These are phyloP conservation scores for Megacollybia marginata DNA, from an alignment of 768 basidiomycete species.

Conservation along the genomic window DNA sequence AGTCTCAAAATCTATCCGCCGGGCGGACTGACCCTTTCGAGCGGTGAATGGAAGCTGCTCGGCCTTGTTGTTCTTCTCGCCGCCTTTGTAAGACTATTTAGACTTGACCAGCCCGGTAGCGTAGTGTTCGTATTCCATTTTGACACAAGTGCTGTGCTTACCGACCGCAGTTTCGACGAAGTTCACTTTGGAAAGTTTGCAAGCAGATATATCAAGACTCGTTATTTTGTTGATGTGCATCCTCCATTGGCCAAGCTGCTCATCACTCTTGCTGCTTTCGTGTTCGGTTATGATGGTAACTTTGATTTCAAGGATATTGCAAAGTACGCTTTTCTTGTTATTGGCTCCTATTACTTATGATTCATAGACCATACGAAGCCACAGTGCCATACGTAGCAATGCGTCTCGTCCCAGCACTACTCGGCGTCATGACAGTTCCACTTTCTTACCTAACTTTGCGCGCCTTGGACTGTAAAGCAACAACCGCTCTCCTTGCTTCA, in stretches of 20 bases:
- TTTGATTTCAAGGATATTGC: conserved; percentile 98
- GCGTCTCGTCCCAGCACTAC: conserved; percentile 88
- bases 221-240: conserved; percentile 93
- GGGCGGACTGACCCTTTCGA: conserved; percentile 59
- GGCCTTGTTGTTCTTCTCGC: conserved; percentile 62
- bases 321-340: conserved; percentile 52
- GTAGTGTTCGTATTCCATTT: conserved; percentile 68
- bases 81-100: conserved; percentile 74
- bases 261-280: conserved; percentile 83
- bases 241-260: conserved; percentile 94
- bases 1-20: conserved; percentile 32
- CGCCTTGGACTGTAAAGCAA: conserved; percentile 84
- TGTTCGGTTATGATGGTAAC: conserved; percentile 84
- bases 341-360: not conserved
- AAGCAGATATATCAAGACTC: conserved; percentile 85
- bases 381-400: conserved; percentile 89
- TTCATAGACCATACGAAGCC: conserved; percentile 63
- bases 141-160: conserved; percentile 1
- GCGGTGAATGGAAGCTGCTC: conserved; percentile 75
- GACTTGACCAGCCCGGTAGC: conserved; percentile 78
- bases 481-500: conserved; percentile 85
- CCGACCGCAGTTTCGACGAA: conserved; percentile 76
- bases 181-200: conserved; percentile 99
- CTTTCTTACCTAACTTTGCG: conserved; percentile 91
- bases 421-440: conserved; percentile 88